Conservation (phyloP, 164 flowering plant species). For the grape (Vitis vinifera) region ASM3070453v1 NC_081818.1:3964001-3964500, state of each 20-base stretch:
- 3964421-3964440: too few relatives aligned
- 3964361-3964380: neutral
- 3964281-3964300: neutral
- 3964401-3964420: too few relatives aligned
- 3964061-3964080: neutral
- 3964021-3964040: conserved; percentile 97
- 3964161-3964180: neutral
- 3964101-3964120: neutral
- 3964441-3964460: too few relatives aligned
- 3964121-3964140: neutral
- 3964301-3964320: neutral
- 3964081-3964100: neutral
- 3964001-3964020: conserved; percentile 74
- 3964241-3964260: neutral
- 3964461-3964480: too few relatives aligned
- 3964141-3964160: neutral
- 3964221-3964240: neutral
- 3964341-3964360: neutral
- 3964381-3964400: too few relatives aligned
- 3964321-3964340: neutral
- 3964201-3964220: neutral
- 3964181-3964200: neutral
- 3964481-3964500: too few relatives aligned
- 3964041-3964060: conserved; percentile 64
- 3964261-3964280: neutral